Base-by-base conservation (phyloP, 169 alveolate species). In the Babesia microti region DNA sequence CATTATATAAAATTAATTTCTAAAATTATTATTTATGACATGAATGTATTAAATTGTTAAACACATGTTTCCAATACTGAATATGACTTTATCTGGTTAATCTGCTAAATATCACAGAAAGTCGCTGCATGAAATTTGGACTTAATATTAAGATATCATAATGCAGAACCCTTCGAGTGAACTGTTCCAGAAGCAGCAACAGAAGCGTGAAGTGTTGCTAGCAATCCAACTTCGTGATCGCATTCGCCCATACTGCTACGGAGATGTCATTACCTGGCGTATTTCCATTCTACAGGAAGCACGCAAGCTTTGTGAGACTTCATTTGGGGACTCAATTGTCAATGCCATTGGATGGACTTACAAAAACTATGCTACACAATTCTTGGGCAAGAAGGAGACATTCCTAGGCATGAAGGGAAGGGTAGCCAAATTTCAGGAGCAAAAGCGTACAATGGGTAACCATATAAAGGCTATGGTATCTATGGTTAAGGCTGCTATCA, bases 281-380 rank as follows among this genome's bases (percentile, higher is more conserved):
- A 63, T 48, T 24, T 53, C 45, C 23, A 54, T 85, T 56, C 42
- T 48, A 15, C 48, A 58, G 21, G 80, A 69, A 40, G 87, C 84
- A n/a, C 69, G 55, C 36, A 72, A 34, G 22, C 69, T 69, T 53
- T 84, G 94, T 68, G 80, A 66, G 41, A 80, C 72, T 29, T 78
- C 90, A 9, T 87, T 84, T 46, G 75, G 90, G 4, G 85, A 73
- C 40, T 83, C 84, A 21, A 79, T 87, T 46, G 76, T 83, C 17
- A 86, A 75, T 45, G 84, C 91, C 35, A 74, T 87, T 17, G 94
- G 91, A 1, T 87, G 92, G 92, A 79, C 87, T 4, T 87, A 87
- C 72, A 85, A 79, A 42, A 87, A 87, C 50, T 68, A 80, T 45
- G 94, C 89, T 23, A 66, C 79, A 32, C 87, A 85, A 51, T 86